A percentile compares a stretch with the other conserved stretches of the same genome.
These are phyloP conservation scores for Iris macrosiphon DNA, from an alignment of 106 monocot species.

Conservation along the genomic window DNA sequence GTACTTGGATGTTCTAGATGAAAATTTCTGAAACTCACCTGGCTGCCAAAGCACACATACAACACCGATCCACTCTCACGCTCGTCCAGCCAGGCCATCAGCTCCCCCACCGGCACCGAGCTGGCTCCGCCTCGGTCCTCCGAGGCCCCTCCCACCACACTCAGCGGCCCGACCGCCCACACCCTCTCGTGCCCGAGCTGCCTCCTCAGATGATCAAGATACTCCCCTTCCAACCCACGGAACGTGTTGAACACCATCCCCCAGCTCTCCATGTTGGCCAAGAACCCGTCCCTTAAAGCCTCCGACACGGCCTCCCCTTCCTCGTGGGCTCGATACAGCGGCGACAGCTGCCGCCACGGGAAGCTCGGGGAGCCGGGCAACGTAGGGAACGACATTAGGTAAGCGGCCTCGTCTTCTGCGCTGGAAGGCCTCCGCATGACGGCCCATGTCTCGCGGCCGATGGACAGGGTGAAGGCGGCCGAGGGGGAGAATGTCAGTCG, in stretches of 20 bases:
- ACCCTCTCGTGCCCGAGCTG: constrained; percentile 9
- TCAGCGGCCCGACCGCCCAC: constrained; percentile 40
- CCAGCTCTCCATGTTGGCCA: constrained; percentile 14
- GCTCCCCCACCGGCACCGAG: not conserved
- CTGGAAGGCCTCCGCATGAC: not conserved
- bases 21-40: no score
- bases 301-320: constrained; percentile 15
- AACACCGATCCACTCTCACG: constrained; percentile 20
- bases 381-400: constrained; percentile 9
- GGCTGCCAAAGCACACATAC: constrained; percentile 47
- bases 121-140: not conserved
- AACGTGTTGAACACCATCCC: constrained; percentile 31
- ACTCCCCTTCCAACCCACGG: constrained; percentile 17
- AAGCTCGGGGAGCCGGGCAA: constrained; percentile 17
- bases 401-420: not conserved
- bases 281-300: not conserved
- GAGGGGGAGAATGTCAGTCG: constrained; percentile 15
- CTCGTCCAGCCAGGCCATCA: constrained; percentile 18
- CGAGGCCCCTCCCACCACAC: not conserved
- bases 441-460: constrained; percentile 16
- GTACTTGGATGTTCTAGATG: no score
- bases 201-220: constrained; percentile 6
- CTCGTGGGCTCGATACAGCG: constrained; percentile 7
- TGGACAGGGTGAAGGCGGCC: constrained; percentile 8
- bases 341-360: constrained; percentile 28